Evolutionary conservation across 805 yeast genomes (phyloP).

Genomic region (Komagataella phaffii): DNA sequence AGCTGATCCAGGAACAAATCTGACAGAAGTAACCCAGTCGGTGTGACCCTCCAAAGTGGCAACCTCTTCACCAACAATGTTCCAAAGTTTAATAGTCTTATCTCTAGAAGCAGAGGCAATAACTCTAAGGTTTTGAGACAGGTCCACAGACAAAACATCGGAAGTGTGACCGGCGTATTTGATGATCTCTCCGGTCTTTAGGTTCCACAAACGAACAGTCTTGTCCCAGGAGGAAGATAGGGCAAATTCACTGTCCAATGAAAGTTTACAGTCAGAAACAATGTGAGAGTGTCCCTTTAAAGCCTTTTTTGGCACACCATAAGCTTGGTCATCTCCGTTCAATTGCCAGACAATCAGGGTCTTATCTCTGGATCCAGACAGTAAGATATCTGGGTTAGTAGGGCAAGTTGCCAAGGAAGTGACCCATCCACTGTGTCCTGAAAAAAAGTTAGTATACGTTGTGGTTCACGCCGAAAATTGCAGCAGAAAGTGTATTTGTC

Average conservation of each 20-base stretch:
- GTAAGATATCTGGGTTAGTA: constrained; percentile 93
- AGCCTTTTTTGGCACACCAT: constrained; percentile 97
- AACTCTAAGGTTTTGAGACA: constrained; percentile 93
- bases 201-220: constrained; percentile 97
- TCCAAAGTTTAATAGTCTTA: constrained; percentile 98
- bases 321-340: constrained; percentile 88
- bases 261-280: constrained; percentile 93
- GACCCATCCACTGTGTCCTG: constrained; percentile 89
- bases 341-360: constrained; percentile 96
- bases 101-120: constrained; percentile 98
- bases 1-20: constrained; percentile 80
- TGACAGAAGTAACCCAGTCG: constrained; percentile 98
- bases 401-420: constrained; percentile 96
- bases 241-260: constrained; percentile 96
- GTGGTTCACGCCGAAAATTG: not conserved
- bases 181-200: constrained; percentile 84
- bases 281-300: constrained; percentile 98
- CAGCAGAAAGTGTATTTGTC: not conserved
- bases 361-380: constrained; percentile 99
- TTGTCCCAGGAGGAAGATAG: constrained; percentile 99
- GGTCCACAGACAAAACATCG: constrained; percentile 95
- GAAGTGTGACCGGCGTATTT: constrained; percentile 97
- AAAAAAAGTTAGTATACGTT: constrained; percentile 4
- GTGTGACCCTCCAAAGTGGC: constrained; percentile 89
- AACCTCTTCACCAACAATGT: constrained; percentile 95